Conservation (phyloP, 345 rosid species). For the Eucalyptus globulus region DNA sequence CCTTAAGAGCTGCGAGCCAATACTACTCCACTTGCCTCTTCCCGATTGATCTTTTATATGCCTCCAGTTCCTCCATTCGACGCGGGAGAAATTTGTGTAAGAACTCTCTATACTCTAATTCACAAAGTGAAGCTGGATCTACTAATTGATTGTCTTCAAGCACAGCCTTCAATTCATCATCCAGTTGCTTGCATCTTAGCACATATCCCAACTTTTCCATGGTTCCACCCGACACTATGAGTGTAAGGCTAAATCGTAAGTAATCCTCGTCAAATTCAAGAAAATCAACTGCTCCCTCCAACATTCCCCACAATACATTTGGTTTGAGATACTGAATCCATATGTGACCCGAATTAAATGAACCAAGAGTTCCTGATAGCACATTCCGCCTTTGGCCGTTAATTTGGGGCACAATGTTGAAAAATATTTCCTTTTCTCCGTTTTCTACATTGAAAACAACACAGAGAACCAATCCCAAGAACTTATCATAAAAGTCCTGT, state of each 20-base stretch:
- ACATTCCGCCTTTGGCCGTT: not conserved
- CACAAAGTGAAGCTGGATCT: too few relatives aligned
- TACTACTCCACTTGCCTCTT: too few relatives aligned
- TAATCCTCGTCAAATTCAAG: not conserved
- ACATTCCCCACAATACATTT: not conserved
- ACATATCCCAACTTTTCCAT: too few relatives aligned
- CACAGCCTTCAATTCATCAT: too few relatives aligned
- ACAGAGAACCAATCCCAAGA: accelerated
- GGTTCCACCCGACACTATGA: accelerated
- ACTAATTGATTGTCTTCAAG: too few relatives aligned
- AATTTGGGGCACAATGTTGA: not conserved
- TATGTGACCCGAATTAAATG: not conserved
- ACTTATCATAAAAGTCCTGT: not conserved
- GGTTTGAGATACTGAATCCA: not conserved
- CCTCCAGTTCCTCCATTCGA: accelerated
- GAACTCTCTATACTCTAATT: accelerated
- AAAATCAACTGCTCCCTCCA: not conserved
- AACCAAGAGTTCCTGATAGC: not conserved
- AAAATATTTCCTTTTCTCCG: not conserved
- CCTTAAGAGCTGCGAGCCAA: too few relatives aligned
- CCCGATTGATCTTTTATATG: too few relatives aligned
- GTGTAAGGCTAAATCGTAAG: not conserved
- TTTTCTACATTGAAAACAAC: not conserved
- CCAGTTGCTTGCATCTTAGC: too few relatives aligned
- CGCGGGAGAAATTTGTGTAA: accelerated